phyloP scores from a whole-genome alignment of 2,329 filamentous ascomycete species.

The Tolypocladium inflatum region DNA sequence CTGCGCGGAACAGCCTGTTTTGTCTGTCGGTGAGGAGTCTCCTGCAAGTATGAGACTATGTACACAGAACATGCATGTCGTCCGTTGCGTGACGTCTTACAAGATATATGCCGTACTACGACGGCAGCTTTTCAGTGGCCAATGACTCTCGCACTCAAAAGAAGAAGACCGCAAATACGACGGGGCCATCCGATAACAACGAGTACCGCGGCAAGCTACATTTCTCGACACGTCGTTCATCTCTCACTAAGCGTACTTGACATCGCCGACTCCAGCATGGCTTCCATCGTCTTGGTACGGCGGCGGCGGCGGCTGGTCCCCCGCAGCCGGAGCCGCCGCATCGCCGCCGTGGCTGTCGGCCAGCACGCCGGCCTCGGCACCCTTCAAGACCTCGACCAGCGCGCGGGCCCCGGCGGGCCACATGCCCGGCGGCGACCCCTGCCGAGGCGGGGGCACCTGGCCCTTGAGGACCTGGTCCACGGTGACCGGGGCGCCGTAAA shows the following conservation, averaged over 20 bases:
- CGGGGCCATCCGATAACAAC: too few relatives aligned
- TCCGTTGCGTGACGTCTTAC: too few relatives aligned
- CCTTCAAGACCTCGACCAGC: constrained; percentile 19
- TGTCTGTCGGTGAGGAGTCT: too few relatives aligned
- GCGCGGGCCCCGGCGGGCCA: constrained; percentile 22
- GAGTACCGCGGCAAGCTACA: not conserved
- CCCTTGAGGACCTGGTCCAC: constrained; percentile 39
- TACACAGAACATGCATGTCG: too few relatives aligned
- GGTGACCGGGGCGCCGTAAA: constrained; percentile 58
- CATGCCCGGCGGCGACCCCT: constrained; percentile 11
- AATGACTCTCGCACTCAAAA: too few relatives aligned
- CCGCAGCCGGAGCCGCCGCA: not conserved
- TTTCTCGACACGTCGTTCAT: too few relatives aligned
- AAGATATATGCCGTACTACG: too few relatives aligned
- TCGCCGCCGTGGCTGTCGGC: not conserved
- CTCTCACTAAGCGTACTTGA: not conserved
- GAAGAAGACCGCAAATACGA: too few relatives aligned
- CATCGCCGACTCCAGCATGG: constrained; percentile 3
- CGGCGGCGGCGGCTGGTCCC: not conserved
- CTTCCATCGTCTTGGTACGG: constrained; percentile 5
- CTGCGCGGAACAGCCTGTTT: too few relatives aligned
- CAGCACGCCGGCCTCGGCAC: constrained; percentile 19
- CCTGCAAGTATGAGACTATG: too few relatives aligned
- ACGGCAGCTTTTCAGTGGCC: too few relatives aligned
- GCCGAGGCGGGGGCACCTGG: constrained; percentile 13